Evolutionary conservation across 495 filamentous ascomycete genomes (phyloP).

Genomic region (Thozetella sp.): DNA sequence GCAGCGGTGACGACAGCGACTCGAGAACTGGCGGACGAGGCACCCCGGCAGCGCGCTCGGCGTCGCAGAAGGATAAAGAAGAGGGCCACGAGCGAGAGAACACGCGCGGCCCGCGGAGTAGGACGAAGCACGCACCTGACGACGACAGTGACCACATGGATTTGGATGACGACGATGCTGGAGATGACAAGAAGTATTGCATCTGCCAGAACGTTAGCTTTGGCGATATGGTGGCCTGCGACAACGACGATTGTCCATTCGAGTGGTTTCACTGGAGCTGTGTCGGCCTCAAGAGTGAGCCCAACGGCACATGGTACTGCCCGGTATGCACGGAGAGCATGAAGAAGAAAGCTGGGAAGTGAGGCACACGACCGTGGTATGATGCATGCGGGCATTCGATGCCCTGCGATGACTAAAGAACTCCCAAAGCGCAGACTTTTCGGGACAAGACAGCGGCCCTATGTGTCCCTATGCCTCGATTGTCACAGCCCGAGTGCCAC

Average conservation of each 20-base stretch:
- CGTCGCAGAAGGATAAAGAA: conserved; percentile 11
- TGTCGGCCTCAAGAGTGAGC: conserved; percentile 86
- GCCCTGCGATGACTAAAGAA: no score
- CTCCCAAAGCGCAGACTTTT: no score
- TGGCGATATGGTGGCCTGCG: conserved; percentile 98
- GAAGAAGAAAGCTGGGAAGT: conserved; percentile 26
- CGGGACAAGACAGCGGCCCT: no score
- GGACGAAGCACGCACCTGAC: conserved; percentile 26
- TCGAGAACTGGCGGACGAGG: conserved; percentile 42
- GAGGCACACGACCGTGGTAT: background rate
- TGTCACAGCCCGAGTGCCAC: no score
- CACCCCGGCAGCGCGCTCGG: conserved; percentile 17
- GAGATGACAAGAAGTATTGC: conserved; percentile 90
- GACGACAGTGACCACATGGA: conserved; percentile 67
- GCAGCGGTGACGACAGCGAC: conserved; percentile 50
- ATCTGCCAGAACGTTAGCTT: conserved; percentile 89
- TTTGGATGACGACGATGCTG: conserved; percentile 81
- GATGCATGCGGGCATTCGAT: no score
- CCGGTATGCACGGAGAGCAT: conserved; percentile 72
- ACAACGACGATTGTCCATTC: conserved; percentile 87
- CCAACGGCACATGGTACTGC: conserved; percentile 91
- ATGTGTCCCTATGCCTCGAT: no score
- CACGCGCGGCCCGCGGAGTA: background rate
- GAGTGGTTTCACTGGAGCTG: conserved; percentile 99
- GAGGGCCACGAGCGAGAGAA: conserved; percentile 8